Evolutionary conservation across 1,284 basidiomycete species (phyloP).

Genomic region (Erythrobasidium hasegawianum): DNA sequence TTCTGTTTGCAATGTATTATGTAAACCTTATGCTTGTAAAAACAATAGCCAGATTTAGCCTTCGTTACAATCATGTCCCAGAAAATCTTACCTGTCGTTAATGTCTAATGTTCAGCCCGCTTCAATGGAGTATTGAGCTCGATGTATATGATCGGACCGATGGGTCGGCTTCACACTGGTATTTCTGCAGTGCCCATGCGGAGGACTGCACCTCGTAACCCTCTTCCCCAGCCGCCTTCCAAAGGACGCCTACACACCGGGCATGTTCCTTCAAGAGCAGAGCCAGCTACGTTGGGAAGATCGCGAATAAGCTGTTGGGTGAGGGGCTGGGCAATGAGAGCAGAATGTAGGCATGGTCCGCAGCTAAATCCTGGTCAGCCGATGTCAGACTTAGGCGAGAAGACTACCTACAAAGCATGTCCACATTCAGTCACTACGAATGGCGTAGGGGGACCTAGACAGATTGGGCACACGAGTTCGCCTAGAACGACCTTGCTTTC

Average conservation of each 20-base stretch:
- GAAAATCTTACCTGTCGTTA: too few relatives aligned
- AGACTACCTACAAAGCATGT: conserved; percentile 44
- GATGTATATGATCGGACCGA: too few relatives aligned
- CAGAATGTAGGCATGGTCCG: conserved; percentile 29
- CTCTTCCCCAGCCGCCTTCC: conserved; percentile 18
- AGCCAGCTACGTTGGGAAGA: conserved; percentile 16
- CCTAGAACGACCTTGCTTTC: conserved; percentile 8
- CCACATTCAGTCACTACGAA: conserved; percentile 43
- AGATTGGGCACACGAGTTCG: conserved; percentile 42
- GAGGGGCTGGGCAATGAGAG: conserved; percentile 12
- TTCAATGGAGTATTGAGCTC: too few relatives aligned
- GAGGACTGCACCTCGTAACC: conserved; percentile 22
- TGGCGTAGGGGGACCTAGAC: conserved; percentile 41
- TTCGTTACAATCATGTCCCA: too few relatives aligned
- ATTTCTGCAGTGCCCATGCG: conserved; percentile 20
- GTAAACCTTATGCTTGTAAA: too few relatives aligned
- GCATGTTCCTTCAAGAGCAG: conserved; percentile 26
- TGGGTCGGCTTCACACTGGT: neutral
- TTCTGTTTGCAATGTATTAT: too few relatives aligned
- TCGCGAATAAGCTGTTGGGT: conserved; percentile 23
- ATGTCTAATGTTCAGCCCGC: too few relatives aligned
- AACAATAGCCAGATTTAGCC: too few relatives aligned
- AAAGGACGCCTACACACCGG: conserved; percentile 25
- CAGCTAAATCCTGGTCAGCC: conserved; percentile 4
- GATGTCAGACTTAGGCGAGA: too few relatives aligned